Conservation (phyloP, 768 basidiomycete species). For the Leccinum subgranulosum region DNA sequence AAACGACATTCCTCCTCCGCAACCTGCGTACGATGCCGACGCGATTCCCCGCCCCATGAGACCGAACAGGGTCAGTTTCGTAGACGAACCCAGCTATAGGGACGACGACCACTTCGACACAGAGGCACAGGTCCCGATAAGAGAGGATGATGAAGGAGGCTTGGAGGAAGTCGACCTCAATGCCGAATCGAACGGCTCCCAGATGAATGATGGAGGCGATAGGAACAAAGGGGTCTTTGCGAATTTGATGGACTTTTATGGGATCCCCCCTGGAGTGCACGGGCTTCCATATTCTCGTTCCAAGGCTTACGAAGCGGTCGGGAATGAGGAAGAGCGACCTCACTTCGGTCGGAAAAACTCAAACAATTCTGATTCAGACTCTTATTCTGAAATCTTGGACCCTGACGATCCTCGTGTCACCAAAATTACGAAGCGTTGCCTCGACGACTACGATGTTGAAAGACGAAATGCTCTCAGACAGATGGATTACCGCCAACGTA, state of each 20-base stretch:
- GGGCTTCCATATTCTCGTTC: conserved; percentile 28
- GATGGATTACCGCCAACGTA: conserved; percentile 66
- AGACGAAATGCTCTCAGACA: conserved; percentile 57
- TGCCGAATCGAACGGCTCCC: conserved; percentile 11
- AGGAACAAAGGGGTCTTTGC: conserved; percentile 25
- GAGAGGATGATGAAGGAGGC: conserved; percentile 5
- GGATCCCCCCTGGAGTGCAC: conserved; percentile 17
- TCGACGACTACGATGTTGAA: conserved; percentile 59
- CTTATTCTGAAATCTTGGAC: conserved; percentile 56
- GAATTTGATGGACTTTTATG: conserved; percentile 33
- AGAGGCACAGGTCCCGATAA: conserved; percentile 20
- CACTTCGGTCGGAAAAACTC: conserved; percentile 40
- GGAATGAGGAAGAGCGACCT: conserved; percentile 9
- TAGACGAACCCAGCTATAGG: conserved; percentile 19
- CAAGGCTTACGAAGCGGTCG: conserved; percentile 12
- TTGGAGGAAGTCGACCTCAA: conserved; percentile 20
- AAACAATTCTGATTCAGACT: conserved; percentile 37
- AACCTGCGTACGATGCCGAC: conserved; percentile 36
- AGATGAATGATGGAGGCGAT: conserved; percentile 23
- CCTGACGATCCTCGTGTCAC: conserved; percentile 72
- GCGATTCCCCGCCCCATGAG: conserved; percentile 7
- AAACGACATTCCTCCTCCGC: conserved; percentile 56
- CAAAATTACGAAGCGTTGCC: conserved; percentile 45
- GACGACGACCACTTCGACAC: conserved; percentile 18
- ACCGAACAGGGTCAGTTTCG: conserved; percentile 40